Conservation (phyloP, 2,329 filamentous ascomycete genomes). For the Penicillium sp. region DNA sequence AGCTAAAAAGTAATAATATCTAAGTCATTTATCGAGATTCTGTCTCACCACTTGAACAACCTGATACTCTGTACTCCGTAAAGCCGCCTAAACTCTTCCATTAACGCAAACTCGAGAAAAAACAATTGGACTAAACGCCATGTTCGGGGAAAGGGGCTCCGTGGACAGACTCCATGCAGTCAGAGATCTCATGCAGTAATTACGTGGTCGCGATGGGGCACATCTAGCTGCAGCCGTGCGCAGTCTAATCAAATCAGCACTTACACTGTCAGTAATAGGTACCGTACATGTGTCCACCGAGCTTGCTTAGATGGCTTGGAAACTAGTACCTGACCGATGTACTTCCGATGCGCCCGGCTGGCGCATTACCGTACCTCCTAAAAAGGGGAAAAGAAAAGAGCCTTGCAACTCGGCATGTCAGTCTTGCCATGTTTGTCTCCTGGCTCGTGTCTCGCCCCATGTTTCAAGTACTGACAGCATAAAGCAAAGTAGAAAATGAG, state of each 20-base stretch:
- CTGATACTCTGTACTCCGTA: neutral
- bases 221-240: slow-evolving; percentile 5
- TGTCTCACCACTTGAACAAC: slow-evolving; percentile 6
- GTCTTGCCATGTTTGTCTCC: neutral
- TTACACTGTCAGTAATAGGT: neutral
- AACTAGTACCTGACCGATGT: slow-evolving; percentile 13
- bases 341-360: slow-evolving; percentile 15
- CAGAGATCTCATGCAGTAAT: slow-evolving; percentile 4
- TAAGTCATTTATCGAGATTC: neutral
- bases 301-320: slow-evolving; percentile 17
- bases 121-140: neutral
- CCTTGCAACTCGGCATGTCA: neutral
- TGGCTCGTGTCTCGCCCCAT: neutral
- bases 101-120: neutral
- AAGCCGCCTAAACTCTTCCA: neutral
- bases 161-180: neutral
- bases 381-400: slow-evolving; percentile 1
- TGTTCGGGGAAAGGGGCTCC: neutral
- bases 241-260: slow-evolving; percentile 3
- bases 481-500: neutral
- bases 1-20: slow-evolving; percentile 1
- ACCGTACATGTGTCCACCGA: slow-evolving; percentile 10
- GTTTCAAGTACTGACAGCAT: slow-evolving; percentile 14
- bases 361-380: neutral
- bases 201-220: slow-evolving; percentile 11